Evolutionary conservation across 306 rosid species (phyloP).

Genomic region (Ormosia emarginata): DNA sequence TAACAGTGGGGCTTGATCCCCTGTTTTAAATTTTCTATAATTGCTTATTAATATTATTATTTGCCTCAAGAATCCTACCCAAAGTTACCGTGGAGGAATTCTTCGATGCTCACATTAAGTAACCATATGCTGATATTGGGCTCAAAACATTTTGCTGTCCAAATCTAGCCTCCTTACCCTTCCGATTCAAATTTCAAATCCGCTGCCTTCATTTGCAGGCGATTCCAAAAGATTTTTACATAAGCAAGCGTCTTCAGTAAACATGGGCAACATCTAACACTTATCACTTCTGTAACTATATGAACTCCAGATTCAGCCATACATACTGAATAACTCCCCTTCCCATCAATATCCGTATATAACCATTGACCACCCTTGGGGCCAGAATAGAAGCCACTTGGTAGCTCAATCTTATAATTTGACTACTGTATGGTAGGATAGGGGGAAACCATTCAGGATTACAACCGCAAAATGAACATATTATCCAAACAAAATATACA

Average conservation of each 20-base stretch:
- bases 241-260: background rate
- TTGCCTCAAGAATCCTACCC: background rate
- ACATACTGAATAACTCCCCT: background rate
- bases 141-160: background rate
- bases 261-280: background rate
- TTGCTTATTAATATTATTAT: background rate
- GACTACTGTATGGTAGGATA: background rate
- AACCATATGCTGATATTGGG: background rate
- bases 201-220: background rate
- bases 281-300: background rate
- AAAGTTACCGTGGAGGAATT: background rate
- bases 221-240: background rate
- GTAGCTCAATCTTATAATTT: background rate
- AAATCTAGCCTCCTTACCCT: background rate
- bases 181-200: background rate
- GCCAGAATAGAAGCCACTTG: background rate
- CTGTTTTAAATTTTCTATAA: background rate
- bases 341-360: background rate
- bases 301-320: background rate
- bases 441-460: background rate
- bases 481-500: background rate
- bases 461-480: background rate
- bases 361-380: background rate
- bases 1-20: background rate
- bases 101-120: background rate